Base-by-base conservation (phyloP, 2,329 filamentous ascomycete genomes). In the Penicillium sp. region DNA sequence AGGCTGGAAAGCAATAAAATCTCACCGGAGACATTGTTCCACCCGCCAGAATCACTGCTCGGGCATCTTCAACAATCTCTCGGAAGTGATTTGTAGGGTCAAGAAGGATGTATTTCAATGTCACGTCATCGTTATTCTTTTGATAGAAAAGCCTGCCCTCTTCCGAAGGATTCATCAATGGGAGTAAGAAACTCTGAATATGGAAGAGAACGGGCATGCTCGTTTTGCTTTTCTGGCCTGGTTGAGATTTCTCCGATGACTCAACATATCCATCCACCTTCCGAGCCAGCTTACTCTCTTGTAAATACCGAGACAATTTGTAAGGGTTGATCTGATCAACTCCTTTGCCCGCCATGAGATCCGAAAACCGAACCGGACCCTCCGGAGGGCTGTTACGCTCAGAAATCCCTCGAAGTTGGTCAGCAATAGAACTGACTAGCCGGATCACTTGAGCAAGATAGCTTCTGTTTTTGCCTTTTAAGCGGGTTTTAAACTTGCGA, bases 311-410 rank as follows among this genome's bases (percentile, higher is more conserved):
- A 29, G 92, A 86, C 14, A 99, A 80, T 69, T 94, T 93, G 74
- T 90, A 93, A 27, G 97, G 83, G 66, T 97, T 96, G 75, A 99
- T 92, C 68, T 97, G 93, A 68, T 99, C 94, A 23, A 94, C 89
- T 0, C 91, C 91, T 69, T 96, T 96, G 35, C 87, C 86, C 23
- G 86, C 82, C 61, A 97, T 86, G 1, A 99, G 79, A 6, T 86
- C 82, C 20, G 86, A 87, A 15, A 89, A 76, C 42, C 89, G 83
- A 0, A 93, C 85, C 26, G 88, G 82, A 0, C 88, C 89, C 59
- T 92, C 88, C 0, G 78, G 71, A 23, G 71, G 69, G 69, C 81
- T 60, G 3, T 69, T 65, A 15, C 69, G 68, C 11, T 67, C 59
- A 1, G 67, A 62, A 35, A 83, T 82, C 0, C 68, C 77, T 41